These are phyloP conservation scores for Rhodomyrtus psidioides DNA, from an alignment of 441 rosid genomes.

Conservation along the genomic window DNA sequence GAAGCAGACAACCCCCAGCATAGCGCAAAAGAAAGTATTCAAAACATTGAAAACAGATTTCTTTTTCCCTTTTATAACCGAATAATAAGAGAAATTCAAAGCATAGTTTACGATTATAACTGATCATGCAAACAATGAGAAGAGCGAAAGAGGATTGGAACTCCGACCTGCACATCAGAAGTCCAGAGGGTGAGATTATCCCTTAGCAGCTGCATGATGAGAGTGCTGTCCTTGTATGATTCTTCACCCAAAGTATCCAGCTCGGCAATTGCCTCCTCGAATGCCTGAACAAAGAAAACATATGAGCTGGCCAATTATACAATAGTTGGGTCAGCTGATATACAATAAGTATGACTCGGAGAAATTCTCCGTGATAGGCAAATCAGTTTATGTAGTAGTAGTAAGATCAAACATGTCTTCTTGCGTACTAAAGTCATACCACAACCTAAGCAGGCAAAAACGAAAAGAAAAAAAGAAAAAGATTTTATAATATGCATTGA, in stretches of 20 bases:
- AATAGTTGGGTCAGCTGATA: background rate
- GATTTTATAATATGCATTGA: background rate
- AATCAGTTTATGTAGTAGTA: background rate
- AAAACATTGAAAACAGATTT: background rate
- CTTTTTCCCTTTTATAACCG: background rate
- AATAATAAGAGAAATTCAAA: background rate
- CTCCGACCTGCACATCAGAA: conserved; percentile 64
- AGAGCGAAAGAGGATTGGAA: background rate
- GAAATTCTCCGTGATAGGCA: background rate
- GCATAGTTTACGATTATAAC: background rate
- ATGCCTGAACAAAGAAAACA: conserved; percentile 34
- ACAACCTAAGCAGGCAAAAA: background rate
- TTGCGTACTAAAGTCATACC: background rate
- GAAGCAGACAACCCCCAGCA: background rate
- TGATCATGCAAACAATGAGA: too few relatives aligned
- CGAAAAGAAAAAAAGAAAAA: background rate
- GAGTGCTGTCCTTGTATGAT: conserved; percentile 90
- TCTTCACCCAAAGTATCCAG: conserved; percentile 80
- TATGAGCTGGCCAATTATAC: background rate
- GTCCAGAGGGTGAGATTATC: conserved; percentile 94
- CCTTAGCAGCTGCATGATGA: conserved; percentile 81
- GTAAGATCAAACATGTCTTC: background rate
- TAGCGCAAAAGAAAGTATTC: background rate
- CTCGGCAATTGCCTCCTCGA: conserved; percentile 90
- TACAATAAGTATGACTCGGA: background rate